These are phyloP conservation scores for Onygenales sp. DNA, from an alignment of 2,329 filamentous ascomycete genomes.

Conservation along the genomic window DNA sequence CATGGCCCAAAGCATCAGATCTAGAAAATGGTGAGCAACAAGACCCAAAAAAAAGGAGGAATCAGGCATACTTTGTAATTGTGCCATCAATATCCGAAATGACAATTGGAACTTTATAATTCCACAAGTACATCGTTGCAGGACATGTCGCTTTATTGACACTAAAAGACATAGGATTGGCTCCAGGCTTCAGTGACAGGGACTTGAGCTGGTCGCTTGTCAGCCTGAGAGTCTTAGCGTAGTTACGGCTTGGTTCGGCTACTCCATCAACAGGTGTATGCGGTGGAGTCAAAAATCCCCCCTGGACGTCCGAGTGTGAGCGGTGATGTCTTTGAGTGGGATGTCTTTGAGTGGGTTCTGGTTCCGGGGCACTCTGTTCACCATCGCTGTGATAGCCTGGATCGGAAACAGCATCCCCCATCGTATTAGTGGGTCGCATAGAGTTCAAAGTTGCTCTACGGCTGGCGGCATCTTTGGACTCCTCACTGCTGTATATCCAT, in stretches of 20 bases:
- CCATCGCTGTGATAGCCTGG: constrained; percentile 94
- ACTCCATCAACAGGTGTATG: constrained; percentile 40
- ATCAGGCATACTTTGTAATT: constrained; percentile 63
- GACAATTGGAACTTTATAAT: constrained; percentile 80
- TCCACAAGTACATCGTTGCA: constrained; percentile 91
- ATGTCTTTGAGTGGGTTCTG: constrained; percentile 42
- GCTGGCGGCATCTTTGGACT: constrained; percentile 82
- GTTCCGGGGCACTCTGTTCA: constrained; percentile 56
- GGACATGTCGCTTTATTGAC: constrained; percentile 90
- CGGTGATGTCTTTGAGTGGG: constrained; percentile 43
- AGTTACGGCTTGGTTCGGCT: constrained; percentile 68
- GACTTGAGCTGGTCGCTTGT: constrained; percentile 93
- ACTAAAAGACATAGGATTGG: constrained; percentile 90
- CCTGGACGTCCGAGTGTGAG: constrained; percentile 61
- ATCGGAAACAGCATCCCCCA: constrained; percentile 78
- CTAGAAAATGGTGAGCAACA: constrained; percentile 16
- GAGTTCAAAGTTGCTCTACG: constrained; percentile 47
- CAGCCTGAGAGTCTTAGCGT: constrained; percentile 89
- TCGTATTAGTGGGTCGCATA: constrained; percentile 44
- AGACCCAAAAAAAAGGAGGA: background rate
- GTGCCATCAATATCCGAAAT: constrained; percentile 98
- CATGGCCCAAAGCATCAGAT: constrained; percentile 85
- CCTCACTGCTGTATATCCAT: constrained; percentile 99
- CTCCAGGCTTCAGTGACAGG: constrained; percentile 70
- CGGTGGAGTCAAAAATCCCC: constrained; percentile 53